Percentiles rank a stretch among this genome's conserved stretches.
Evolutionary conservation across 2,329 filamentous ascomycete species (phyloP).

Genomic region (Colletotrichum sansevieriae): DNA sequence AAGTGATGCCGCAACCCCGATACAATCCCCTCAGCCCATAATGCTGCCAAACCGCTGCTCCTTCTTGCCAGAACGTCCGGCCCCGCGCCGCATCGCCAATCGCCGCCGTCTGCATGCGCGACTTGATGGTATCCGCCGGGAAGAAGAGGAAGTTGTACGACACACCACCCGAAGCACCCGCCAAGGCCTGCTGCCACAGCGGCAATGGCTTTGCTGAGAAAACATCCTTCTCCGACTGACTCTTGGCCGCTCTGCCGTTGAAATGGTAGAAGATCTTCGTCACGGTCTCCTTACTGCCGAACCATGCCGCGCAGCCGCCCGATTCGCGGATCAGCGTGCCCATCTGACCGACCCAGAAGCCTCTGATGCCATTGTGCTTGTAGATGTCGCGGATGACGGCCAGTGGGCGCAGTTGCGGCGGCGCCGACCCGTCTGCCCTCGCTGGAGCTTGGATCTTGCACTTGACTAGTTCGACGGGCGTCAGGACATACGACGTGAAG

Average conservation of each 20-base stretch:
- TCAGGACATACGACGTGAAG: conserved; percentile 90
- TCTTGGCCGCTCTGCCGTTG: conserved; percentile 59
- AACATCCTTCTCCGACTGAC: conserved; percentile 55
- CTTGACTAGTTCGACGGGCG: conserved; percentile 96
- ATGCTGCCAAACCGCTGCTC: conserved; percentile 80
- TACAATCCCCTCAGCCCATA: conserved; percentile 89
- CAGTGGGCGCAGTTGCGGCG: conserved; percentile 71
- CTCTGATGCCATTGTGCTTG: conserved; percentile 82
- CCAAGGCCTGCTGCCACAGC: conserved; percentile 87
- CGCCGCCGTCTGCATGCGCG: conserved; percentile 92
- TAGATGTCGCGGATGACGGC: conserved; percentile 84
- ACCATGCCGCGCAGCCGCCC: conserved; percentile 95
- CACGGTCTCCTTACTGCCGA: conserved; percentile 88
- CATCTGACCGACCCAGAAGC: conserved; percentile 96
- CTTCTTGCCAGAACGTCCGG: conserved; percentile 80
- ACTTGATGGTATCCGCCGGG: conserved; percentile 97
- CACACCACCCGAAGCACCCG: conserved; percentile 90
- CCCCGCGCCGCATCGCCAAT: conserved; percentile 67
- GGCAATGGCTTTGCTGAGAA: conserved; percentile 71
- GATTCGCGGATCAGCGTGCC: conserved; percentile 95
- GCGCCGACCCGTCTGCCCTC: conserved; percentile 56
- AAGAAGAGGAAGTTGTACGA: conserved; percentile 98
- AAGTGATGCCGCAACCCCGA: conserved; percentile 94
- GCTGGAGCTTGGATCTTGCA: conserved; percentile 93
- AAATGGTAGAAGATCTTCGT: conserved; percentile 76